A percentile compares a stretch with the other conserved stretches of the same genome.
Evolutionary conservation across 139 green algal genomes (phyloP).

Genomic region (Pseudopediastrum boryanum): DNA sequence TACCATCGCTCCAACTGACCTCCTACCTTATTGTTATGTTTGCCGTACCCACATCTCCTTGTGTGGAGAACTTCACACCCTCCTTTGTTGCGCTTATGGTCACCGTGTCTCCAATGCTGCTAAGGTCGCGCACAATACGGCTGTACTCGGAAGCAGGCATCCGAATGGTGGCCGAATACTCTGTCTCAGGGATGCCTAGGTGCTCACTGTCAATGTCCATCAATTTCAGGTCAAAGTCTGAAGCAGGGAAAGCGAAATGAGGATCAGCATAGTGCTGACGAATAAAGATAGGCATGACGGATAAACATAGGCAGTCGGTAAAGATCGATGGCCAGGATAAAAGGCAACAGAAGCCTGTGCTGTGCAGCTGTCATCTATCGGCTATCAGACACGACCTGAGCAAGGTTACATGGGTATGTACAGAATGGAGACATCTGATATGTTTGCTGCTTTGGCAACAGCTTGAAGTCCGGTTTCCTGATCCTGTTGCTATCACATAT

Average conservation of each 20-base stretch:
- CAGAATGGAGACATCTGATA: too few relatives aligned
- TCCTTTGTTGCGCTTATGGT: conserved; percentile 92
- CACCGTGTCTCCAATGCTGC: conserved; percentile 93
- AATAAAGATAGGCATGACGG: too few relatives aligned
- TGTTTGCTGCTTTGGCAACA: too few relatives aligned
- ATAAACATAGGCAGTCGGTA: too few relatives aligned
- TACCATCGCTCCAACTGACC: background rate
- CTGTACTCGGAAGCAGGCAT: conserved; percentile 79
- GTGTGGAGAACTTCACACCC: conserved; percentile 94
- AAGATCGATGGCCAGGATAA: too few relatives aligned
- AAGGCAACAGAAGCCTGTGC: too few relatives aligned
- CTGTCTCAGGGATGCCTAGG: conserved; percentile 95
- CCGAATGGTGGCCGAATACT: conserved; percentile 79
- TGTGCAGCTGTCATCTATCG: too few relatives aligned
- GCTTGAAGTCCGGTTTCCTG: too few relatives aligned
- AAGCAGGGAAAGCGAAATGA: background rate
- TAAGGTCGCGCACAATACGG: conserved; percentile 89
- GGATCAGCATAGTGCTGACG: background rate
- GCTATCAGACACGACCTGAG: too few relatives aligned
- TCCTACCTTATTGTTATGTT: conserved; percentile 87
- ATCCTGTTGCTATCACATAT: too few relatives aligned
- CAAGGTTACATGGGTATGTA: too few relatives aligned
- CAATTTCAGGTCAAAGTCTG: conserved; percentile 98
- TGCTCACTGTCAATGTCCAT: conserved; percentile 99
- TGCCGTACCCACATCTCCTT: conserved; percentile 93